Evolutionary conservation across 768 basidiomycete genomes (phyloP).

Genomic region (Suillus spraguei): DNA sequence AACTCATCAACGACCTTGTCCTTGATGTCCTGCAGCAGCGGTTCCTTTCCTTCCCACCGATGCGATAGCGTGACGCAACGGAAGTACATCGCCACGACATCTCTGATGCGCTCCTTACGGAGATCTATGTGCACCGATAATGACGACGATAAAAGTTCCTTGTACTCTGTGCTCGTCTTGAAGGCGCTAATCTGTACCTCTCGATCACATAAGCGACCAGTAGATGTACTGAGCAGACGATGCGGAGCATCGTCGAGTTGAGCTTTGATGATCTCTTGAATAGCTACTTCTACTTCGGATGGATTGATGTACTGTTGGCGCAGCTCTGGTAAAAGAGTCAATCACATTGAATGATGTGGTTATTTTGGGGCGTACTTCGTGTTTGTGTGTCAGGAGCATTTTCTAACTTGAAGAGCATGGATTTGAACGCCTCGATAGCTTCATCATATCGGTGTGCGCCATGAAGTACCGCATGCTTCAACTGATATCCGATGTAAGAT

Average conservation of each 20-base stretch:
- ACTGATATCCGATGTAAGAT: neutral
- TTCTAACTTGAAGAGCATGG: neutral
- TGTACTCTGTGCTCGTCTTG: too few species aligned
- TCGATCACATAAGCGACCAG: too few species aligned
- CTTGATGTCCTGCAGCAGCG: too few species aligned
- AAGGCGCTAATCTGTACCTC: too few species aligned
- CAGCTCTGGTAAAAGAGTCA: neutral
- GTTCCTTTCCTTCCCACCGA: too few species aligned
- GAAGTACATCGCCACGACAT: too few species aligned
- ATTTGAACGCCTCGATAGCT: neutral
- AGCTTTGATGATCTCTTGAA: neutral
- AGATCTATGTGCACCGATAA: too few species aligned
- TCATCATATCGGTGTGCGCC: neutral
- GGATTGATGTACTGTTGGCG: neutral
- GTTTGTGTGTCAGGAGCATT: neutral
- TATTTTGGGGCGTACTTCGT: neutral
- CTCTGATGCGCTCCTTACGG: too few species aligned
- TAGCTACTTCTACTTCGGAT: neutral
- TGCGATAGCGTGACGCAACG: too few species aligned
- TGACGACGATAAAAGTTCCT: too few species aligned
- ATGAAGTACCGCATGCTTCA: neutral
- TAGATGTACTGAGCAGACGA: neutral
- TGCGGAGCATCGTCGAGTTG: neutral
- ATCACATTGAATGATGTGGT: neutral
- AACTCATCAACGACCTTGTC: too few species aligned